A percentile compares a stretch with the other conserved stretches of the same genome.
Evolutionary conservation across 805 yeast genomes (phyloP).

Genomic region (Grigorovia jiainica): DNA sequence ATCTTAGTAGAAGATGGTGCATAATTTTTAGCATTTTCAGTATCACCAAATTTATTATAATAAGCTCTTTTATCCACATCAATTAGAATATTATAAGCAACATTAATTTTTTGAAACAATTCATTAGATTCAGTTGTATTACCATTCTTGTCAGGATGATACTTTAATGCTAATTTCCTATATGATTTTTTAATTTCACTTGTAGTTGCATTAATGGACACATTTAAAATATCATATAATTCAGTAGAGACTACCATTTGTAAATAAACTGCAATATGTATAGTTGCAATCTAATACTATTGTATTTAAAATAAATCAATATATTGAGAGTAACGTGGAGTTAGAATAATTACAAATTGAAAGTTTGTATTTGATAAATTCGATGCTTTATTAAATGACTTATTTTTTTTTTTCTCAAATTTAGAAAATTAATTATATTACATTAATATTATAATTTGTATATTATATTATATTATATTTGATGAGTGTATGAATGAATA

Average conservation of each 20-base stretch:
- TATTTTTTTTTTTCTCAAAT: too few relatives aligned
- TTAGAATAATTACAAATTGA: background rate
- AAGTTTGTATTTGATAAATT: background rate
- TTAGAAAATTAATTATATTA: too few relatives aligned
- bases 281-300: too few relatives aligned
- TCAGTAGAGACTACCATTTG: constrained; percentile 6
- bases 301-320: too few relatives aligned
- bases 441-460: too few relatives aligned
- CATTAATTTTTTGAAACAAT: constrained; percentile 66
- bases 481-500: too few relatives aligned
- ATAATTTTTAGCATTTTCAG: constrained; percentile 4
- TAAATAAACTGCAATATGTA: too few relatives aligned
- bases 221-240: constrained; percentile 69
- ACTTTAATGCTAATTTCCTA: constrained; percentile 65
- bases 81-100: constrained; percentile 84
- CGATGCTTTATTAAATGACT: too few relatives aligned
- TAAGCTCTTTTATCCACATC: constrained; percentile 92
- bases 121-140: constrained; percentile 76
- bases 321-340: too few relatives aligned
- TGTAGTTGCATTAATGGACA: constrained; percentile 53
- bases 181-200: constrained; percentile 75
- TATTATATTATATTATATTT: too few relatives aligned
- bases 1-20: background rate
- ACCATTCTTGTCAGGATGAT: constrained; percentile 90
- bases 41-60: constrained; percentile 61